Base-by-base conservation (phyloP, 78 protist species). In the Cavenderia fasciculata region DNA sequence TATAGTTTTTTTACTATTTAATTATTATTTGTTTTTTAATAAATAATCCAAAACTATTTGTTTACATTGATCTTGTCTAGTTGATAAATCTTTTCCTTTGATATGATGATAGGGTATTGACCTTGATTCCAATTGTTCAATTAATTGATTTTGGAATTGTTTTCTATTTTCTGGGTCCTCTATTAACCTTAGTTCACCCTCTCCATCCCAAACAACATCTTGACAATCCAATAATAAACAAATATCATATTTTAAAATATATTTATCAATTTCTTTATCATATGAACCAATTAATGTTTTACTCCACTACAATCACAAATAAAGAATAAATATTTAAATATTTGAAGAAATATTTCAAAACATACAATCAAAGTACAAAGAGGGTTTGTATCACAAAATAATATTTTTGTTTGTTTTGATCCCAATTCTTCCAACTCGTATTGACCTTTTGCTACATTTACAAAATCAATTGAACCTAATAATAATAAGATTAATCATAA, bases 331-430 rank as follows among this genome's bases (percentile, higher is more conserved):
- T 43, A 66, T n/a, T 4, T 59, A 27, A 23, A 23, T 43, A 21
- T 66, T 66, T 66, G 2, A 74, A 74, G n/a, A 46, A 46, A 34
- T 25, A 57, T 52, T 52, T 52, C 27, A 57, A 27, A n/a, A 52
- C 2, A 31, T 63, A 76, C 87, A 44, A 82, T 33, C 34, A 49
- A 65, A 1, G 89, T 82, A 10, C 51, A 33, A 19, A 82, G 54
- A 7, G 89, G 89, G 21, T 71, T 68, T 5, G 89, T 82, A 68
- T 82, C 89, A 68, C 89, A 82, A 7, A 82, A 25, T 54, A 82
- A 11, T 19, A 56, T 21, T 12, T 49, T 21, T 44, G 25, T 19
- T 51, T 47, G 2, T 27, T 7, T 40, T 27, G 18, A 18, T 43
- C 49, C 23, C 25, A 51, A 3, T 3, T 68, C 29, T 43, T 82